phyloP scores from a whole-genome alignment of 192 early-diverging fungal genomes.

The Coemansia sp. region DNA sequence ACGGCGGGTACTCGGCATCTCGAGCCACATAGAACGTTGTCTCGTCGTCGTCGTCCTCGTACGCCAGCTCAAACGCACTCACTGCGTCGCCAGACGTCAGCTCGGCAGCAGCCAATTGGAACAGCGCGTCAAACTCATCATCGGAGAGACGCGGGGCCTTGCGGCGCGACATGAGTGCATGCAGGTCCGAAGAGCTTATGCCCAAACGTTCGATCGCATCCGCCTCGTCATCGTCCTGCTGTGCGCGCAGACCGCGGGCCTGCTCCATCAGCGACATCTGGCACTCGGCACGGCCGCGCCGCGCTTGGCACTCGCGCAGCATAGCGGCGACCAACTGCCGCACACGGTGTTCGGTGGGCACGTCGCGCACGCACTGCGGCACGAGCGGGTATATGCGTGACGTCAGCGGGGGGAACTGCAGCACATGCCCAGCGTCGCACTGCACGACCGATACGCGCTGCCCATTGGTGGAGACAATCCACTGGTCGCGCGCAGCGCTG shows the following conservation, averaged over 20 bases:
- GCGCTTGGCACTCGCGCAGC: conserved; percentile 24
- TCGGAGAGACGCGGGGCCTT: conserved; percentile 25
- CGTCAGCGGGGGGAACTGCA: conserved; percentile 33
- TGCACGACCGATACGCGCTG: conserved; percentile 24
- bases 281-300: conserved; percentile 40
- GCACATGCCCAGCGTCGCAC: conserved; percentile 42
- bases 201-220: conserved; percentile 52
- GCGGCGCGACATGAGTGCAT: conserved; percentile 11
- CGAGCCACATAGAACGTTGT: conserved; percentile 41
- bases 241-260: conserved; percentile 21
- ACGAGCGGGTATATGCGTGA: conserved; percentile 21
- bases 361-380: conserved; percentile 46
- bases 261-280: conserved; percentile 30
- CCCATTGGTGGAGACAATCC: conserved; percentile 18
- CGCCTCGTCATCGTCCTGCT: conserved; percentile 18
- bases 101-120: conserved; percentile 22
- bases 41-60: conserved; percentile 21
- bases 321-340: conserved; percentile 37
- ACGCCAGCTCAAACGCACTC: conserved; percentile 22
- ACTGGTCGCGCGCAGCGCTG: conserved; percentile 28
- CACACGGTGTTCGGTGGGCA: conserved; percentile 38
- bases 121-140: conserved; percentile 39
- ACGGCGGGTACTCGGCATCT: conserved; percentile 15
- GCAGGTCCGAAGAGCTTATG: conserved; percentile 35
- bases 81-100: conserved; percentile 13